Percentiles rank a stretch among this genome's conserved stretches.
Conservation (phyloP, 2,329 filamentous ascomycete species). For the Alternaria triticimaculans region DNA sequence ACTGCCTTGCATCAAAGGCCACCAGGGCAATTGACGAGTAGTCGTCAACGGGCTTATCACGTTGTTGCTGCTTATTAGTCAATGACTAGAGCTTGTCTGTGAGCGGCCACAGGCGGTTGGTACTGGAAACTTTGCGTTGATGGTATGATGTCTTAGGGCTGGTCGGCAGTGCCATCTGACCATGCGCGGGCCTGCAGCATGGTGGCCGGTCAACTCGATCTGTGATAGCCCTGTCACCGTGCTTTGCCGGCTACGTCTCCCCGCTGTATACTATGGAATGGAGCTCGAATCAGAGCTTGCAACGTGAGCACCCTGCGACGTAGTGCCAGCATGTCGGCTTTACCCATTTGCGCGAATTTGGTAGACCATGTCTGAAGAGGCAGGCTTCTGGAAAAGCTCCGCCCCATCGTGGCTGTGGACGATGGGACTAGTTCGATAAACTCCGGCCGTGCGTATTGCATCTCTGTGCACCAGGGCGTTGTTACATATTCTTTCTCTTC, state of each 20-base stretch:
- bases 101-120: conserved; percentile 20
- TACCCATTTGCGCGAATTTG: conserved; percentile 15
- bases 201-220: conserved; percentile 22
- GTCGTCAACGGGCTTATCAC: conserved; percentile 21
- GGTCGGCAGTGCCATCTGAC: conserved; percentile 27
- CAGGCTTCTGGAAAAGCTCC: conserved; percentile 24
- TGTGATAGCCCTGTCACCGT: conserved; percentile 11
- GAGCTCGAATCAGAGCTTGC: conserved; percentile 20
- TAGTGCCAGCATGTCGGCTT: conserved; percentile 16
- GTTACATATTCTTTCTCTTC: not conserved
- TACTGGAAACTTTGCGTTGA: conserved; percentile 12
- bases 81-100: conserved; percentile 15
- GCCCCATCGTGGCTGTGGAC: conserved; percentile 24
- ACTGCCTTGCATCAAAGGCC: conserved; percentile 14
- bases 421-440: conserved; percentile 10
- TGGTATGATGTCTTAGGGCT: conserved; percentile 14
- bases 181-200: conserved; percentile 16
- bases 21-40: conserved; percentile 28
- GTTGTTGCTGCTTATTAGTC: conserved; percentile 25
- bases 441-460: not conserved
- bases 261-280: conserved; percentile 6
- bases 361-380: conserved; percentile 11
- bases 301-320: conserved; percentile 11
- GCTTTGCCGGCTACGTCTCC: conserved; percentile 10
- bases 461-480: not conserved